These are phyloP conservation scores for Boletus calvinii DNA, from an alignment of 1,284 basidiomycete species.

Conservation along the genomic window DNA sequence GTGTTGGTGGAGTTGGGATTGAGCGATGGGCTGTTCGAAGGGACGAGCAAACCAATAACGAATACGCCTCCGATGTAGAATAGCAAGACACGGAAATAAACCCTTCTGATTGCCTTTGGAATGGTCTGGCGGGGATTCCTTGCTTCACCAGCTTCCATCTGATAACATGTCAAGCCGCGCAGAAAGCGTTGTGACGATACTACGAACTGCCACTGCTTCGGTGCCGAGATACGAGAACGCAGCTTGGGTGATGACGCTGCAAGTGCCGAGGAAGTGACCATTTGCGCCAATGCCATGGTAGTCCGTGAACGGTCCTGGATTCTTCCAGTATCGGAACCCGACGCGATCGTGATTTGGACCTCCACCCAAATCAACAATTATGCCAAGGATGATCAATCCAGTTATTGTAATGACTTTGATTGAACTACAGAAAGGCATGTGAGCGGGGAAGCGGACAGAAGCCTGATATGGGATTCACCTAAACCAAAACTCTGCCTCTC, in stretches of 20 bases:
- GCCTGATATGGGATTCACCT: constrained; percentile 7
- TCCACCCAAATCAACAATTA: constrained; percentile 44
- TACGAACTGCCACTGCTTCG: constrained; percentile 51
- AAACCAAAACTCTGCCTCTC: constrained; percentile 57
- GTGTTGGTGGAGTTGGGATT: constrained; percentile 29
- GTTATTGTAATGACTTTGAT: constrained; percentile 46
- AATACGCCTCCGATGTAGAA: constrained; percentile 53
- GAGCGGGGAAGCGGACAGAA: not conserved
- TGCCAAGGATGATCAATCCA: constrained; percentile 44
- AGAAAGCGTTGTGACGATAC: not conserved
- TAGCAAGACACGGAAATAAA: constrained; percentile 51
- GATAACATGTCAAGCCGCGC: not conserved
- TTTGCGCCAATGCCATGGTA: constrained; percentile 30
- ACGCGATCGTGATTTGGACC: constrained; percentile 40
- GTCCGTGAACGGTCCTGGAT: constrained; percentile 41
- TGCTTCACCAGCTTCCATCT: constrained; percentile 52
- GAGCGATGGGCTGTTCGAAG: constrained; percentile 45
- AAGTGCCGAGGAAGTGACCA: constrained; percentile 50
- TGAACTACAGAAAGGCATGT: constrained; percentile 22
- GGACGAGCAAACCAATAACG: constrained; percentile 52
- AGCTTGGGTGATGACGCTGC: constrained; percentile 40
- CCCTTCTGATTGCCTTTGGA: constrained; percentile 45
- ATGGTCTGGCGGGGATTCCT: constrained; percentile 37
- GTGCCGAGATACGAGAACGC: constrained; percentile 56
- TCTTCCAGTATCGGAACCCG: constrained; percentile 48